phyloP scores from a whole-genome alignment of 2,329 filamentous ascomycete species.

The Colletotrichum sublineola region DNA sequence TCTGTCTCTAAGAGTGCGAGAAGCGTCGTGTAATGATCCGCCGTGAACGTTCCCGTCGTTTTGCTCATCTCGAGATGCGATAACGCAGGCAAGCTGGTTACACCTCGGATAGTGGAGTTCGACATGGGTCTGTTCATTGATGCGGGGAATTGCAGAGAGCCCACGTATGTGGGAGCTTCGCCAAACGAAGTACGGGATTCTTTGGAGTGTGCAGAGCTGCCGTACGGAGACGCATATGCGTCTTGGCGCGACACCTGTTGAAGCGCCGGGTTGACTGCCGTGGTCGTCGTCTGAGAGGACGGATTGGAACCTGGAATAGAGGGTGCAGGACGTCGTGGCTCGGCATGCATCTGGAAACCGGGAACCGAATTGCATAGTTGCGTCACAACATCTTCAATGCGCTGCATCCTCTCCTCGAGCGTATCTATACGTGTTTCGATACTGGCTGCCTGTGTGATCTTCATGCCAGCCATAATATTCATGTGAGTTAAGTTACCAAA shows the following conservation, averaged over 20 bases:
- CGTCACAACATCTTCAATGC: slow-evolving; percentile 66
- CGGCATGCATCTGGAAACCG: slow-evolving; percentile 53
- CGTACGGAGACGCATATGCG: slow-evolving; percentile 49
- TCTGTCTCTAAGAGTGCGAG: slow-evolving; percentile 68
- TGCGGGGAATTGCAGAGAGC: slow-evolving; percentile 56
- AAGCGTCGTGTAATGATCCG: slow-evolving; percentile 65
- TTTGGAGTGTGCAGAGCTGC: slow-evolving; percentile 57
- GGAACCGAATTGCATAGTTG: slow-evolving; percentile 63
- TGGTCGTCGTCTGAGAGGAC: slow-evolving; percentile 45
- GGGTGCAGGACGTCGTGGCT: slow-evolving; percentile 47
- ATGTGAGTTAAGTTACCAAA: slow-evolving; percentile 63
- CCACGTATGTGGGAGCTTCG: slow-evolving; percentile 60
- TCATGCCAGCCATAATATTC: slow-evolving; percentile 66
- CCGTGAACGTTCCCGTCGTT: slow-evolving; percentile 48
- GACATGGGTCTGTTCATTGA: slow-evolving; percentile 56
- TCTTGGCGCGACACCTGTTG: slow-evolving; percentile 48
- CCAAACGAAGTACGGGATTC: slow-evolving; percentile 60
- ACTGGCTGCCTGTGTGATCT: slow-evolving; percentile 68
- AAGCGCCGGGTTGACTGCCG: slow-evolving; percentile 49
- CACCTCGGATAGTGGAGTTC: slow-evolving; percentile 62
- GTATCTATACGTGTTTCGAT: slow-evolving; percentile 66
- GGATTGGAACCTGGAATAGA: slow-evolving; percentile 45
- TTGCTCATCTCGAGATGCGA: slow-evolving; percentile 49
- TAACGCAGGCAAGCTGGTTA: slow-evolving; percentile 59
- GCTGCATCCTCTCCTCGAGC: slow-evolving; percentile 66